A percentile compares a stretch with the other conserved stretches of the same genome.
Evolutionary conservation across 2,329 filamentous ascomycete genomes (phyloP).

Genomic region (Alternaria gaisen): DNA sequence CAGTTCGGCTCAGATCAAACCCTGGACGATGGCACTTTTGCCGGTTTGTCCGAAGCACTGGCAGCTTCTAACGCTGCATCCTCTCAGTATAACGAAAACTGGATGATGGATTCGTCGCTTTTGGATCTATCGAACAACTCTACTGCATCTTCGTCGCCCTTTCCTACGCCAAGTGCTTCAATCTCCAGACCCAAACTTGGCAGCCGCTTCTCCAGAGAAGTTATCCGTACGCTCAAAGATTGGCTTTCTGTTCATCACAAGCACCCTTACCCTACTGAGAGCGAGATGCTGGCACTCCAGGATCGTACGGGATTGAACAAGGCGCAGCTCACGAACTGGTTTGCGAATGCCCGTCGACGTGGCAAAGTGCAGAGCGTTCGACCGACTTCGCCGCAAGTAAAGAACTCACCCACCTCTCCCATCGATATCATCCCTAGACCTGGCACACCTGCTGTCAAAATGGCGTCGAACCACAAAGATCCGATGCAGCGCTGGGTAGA

Average conservation of each 20-base stretch:
- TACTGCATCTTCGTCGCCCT: conserved; percentile 22
- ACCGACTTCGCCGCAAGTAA: conserved; percentile 18
- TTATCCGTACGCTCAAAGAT: conserved; percentile 34
- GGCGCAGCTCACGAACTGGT: conserved; percentile 40
- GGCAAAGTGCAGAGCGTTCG: conserved; percentile 27
- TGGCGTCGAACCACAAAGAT: conserved; percentile 18
- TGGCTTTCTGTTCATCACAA: conserved; percentile 35
- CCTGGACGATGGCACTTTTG: conserved; percentile 13
- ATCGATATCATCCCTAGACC: conserved; percentile 36
- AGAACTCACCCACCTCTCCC: conserved; percentile 13
- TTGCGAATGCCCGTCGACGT: conserved; percentile 39
- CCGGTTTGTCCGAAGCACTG: conserved; percentile 13
- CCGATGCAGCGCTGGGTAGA: conserved; percentile 42
- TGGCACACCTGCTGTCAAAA: conserved; percentile 30
- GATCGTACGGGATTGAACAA: conserved; percentile 35
- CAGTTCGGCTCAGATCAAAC: not conserved
- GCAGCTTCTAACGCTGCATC: not conserved
- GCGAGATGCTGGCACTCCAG: conserved; percentile 30
- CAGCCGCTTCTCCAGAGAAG: conserved; percentile 36
- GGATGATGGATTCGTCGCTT: conserved; percentile 7
- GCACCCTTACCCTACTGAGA: conserved; percentile 34
- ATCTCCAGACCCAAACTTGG: conserved; percentile 25
- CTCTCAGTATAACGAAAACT: conserved; percentile 9
- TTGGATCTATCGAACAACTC: conserved; percentile 21
- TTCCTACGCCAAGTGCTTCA: conserved; percentile 14